Base-by-base conservation (phyloP, 768 basidiomycete genomes). In the Leccinum sublutescens region DNA sequence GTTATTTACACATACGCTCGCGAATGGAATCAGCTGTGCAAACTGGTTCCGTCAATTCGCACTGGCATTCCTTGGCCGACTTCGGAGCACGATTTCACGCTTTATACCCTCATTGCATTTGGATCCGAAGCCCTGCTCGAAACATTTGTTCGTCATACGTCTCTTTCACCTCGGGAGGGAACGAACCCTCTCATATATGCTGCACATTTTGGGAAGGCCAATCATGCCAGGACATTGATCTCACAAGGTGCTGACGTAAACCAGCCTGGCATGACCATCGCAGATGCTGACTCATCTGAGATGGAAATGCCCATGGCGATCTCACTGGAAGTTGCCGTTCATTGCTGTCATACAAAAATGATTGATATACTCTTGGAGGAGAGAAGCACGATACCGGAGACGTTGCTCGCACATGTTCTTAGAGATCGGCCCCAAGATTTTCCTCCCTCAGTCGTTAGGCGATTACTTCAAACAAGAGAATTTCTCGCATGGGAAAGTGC, bases 131-230 rank as follows among this genome's bases (percentile, higher is more conserved):
- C 43, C 1, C 43, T 61, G 5, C 34, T 62, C 4, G 19, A 23
- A 11, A 11, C 48, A 21, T 23, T 56, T 25, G 21, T 49, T n/a
- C 5, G 5, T 10, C 33, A 3, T 10, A 12, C 40, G 15, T 4
- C 8, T 5, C 8, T 50, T 17, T 1, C 1, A 6, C 14, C 47
- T 4, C 38, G 0, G 55, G 27, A 34, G 1, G 31, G 27, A 19
- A 62, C 50, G 1, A 63, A 57, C 5, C 62, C 62, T 2, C 56
- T 63, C 4, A 45, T 63, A 19, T 62, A 63, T 14, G 36, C 53
- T 5, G 50, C 54, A 2, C 27, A 50, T 1, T 36, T 61, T 5
- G 53, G 54, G 1, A 57, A 55, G 50, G 33, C 19, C 2, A 25
- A n/a, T 2, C 54, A 61, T 34, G 50, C 56, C 10, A 27, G 4